These are phyloP conservation scores for Lasiosphaeria miniovina DNA, from an alignment of 495 filamentous ascomycete genomes.

Conservation along the genomic window DNA sequence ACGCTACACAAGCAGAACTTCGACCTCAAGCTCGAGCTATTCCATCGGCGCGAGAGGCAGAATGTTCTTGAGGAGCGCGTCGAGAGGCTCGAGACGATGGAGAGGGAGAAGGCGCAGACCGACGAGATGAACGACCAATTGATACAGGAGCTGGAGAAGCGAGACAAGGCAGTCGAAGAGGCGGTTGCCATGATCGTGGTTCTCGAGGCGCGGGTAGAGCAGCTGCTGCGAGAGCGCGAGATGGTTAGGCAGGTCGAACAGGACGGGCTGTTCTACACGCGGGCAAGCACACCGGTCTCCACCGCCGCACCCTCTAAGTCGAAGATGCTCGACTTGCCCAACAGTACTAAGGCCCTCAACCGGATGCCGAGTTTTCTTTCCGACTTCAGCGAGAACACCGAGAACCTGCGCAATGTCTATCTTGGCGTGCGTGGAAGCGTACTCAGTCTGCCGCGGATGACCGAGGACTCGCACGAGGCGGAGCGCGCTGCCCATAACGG, in stretches of 20 bases:
- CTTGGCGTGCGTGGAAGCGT: constrained; percentile 46
- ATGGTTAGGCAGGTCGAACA: constrained; percentile 40
- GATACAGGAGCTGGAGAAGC: constrained; percentile 65
- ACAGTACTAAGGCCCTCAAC: constrained; percentile 31
- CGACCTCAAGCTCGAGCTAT: constrained; percentile 81
- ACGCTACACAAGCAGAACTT: constrained; percentile 86
- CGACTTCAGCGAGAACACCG: constrained; percentile 58
- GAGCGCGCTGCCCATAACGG: constrained; percentile 29
- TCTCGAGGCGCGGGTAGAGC: constrained; percentile 65
- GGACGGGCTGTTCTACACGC: constrained; percentile 28
- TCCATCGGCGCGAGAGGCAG: constrained; percentile 63
- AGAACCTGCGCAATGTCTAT: constrained; percentile 64
- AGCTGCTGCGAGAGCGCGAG: constrained; percentile 45
- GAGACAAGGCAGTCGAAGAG: constrained; percentile 75
- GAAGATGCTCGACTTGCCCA: constrained; percentile 16
- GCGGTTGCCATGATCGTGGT: constrained; percentile 76
- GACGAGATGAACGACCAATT: constrained; percentile 67
- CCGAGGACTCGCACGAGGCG: constrained; percentile 36
- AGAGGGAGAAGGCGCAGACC: constrained; percentile 48
- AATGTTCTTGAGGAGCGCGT: constrained; percentile 57
- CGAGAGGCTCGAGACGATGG: constrained; percentile 60
- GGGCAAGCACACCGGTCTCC: constrained; percentile 15
- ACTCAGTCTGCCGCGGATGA: constrained; percentile 37
- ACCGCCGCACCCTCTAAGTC: constrained; percentile 19
- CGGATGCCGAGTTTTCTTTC: constrained; percentile 68